Conservation (phyloP, 1,284 basidiomycete species). For the Malassezia brasiliensis region DNA sequence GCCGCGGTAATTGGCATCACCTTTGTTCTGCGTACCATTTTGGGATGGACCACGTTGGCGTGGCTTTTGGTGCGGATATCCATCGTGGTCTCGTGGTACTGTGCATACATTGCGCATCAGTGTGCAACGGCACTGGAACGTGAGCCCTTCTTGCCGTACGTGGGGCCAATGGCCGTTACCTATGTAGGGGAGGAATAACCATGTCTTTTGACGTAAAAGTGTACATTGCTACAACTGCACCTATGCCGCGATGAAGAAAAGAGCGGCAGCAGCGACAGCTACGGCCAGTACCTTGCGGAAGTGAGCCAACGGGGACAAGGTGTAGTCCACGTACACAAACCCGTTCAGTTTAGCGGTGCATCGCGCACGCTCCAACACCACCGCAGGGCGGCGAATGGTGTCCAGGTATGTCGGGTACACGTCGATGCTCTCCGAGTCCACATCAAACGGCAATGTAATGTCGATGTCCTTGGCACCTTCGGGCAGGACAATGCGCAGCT, state of each 20-base stretch:
- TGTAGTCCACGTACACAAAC: constrained; percentile 32
- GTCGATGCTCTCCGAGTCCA: constrained; percentile 57
- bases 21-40: constrained; percentile 16
- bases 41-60: neutral
- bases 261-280: neutral
- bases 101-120: constrained; percentile 18
- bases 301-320: constrained; percentile 19
- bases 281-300: constrained; percentile 27
- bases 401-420: constrained; percentile 82
- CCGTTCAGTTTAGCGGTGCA: constrained; percentile 11
- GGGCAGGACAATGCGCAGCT: constrained; percentile 72
- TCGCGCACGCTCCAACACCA: constrained; percentile 62
- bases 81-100: constrained; percentile 14
- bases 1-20: constrained; percentile 12
- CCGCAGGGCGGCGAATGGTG: constrained; percentile 72
- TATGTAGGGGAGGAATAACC: constrained; percentile 15
- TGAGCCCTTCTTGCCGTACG: constrained; percentile 6
- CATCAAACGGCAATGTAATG: constrained; percentile 66
- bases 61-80: neutral
- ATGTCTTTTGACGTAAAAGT: neutral
- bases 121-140: constrained; percentile 14
- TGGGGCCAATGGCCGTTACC: constrained; percentile 5
- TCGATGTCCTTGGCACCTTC: constrained; percentile 75
- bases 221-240: neutral
- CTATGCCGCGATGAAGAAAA: constrained; percentile 18